These are phyloP conservation scores for Globisporangium sylvaticum DNA, from an alignment of 352 stramenopile species.

Conservation along the genomic window DNA sequence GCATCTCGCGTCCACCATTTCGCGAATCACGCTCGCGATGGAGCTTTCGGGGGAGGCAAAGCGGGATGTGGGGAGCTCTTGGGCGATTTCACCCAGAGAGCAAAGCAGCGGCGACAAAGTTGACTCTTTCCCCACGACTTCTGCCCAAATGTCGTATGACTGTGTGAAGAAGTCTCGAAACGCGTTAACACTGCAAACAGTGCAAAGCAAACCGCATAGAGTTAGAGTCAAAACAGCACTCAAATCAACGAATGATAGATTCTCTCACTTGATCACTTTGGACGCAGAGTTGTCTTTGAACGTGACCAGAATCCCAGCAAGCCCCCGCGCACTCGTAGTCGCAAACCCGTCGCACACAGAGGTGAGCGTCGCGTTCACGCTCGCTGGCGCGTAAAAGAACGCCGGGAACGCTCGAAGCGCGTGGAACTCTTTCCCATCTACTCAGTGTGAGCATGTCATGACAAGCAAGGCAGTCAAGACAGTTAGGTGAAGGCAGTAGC, in stretches of 20 bases:
- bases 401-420: slow-evolving; percentile 40
- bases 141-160: slow-evolving; percentile 13
- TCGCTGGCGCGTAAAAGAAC: slow-evolving; percentile 43
- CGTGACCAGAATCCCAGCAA: slow-evolving; percentile 29
- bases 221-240: too few species aligned
- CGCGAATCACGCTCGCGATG: slow-evolving; percentile 36
- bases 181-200: not conserved
- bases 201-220: too few species aligned
- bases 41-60: slow-evolving; percentile 31
- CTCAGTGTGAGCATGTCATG: not conserved
- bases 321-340: slow-evolving; percentile 24
- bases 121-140: not conserved
- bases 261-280: slow-evolving; percentile 14
- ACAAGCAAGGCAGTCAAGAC: not conserved
- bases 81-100: slow-evolving; percentile 19
- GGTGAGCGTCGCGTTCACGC: slow-evolving; percentile 15
- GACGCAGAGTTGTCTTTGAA: slow-evolving; percentile 8
- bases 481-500: not conserved
- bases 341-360: slow-evolving; percentile 36
- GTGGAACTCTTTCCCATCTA: slow-evolving; percentile 30
- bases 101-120: slow-evolving; percentile 23
- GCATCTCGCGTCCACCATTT: slow-evolving; percentile 34
- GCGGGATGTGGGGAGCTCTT: slow-evolving; percentile 11
- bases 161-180: slow-evolving; percentile 28
- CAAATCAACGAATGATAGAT: too few species aligned